Conservation (phyloP, 2,329 filamentous ascomycete genomes). For the Sporothrix globosa region DNA sequence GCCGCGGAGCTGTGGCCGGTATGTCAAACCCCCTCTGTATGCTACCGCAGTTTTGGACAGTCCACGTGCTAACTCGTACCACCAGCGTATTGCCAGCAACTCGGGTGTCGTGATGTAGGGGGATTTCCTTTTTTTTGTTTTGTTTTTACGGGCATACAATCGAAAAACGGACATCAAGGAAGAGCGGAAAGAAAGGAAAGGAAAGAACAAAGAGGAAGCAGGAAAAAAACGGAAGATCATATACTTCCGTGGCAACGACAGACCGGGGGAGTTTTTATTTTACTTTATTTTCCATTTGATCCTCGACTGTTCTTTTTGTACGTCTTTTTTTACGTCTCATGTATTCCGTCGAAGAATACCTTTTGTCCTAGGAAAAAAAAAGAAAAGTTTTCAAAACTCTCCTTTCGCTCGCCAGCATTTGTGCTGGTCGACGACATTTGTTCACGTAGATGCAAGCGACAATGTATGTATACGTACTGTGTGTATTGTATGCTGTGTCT, state of each 20-base stretch:
- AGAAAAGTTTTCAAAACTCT: constrained; percentile 27
- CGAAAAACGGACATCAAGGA: constrained; percentile 18
- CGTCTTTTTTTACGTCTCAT: not conserved
- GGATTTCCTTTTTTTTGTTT: constrained; percentile 35
- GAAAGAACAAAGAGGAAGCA: not conserved
- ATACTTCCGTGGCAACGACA: not conserved
- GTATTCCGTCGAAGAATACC: constrained; percentile 7
- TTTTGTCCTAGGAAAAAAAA: constrained; percentile 26
- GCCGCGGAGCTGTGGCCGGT: constrained; percentile 99
- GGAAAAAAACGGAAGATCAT: not conserved
- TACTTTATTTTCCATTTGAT: constrained; percentile 21
- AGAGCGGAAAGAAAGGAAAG: constrained; percentile 3
- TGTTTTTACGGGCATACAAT: constrained; percentile 18
- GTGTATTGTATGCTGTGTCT: constrained; percentile 13
- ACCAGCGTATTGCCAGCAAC: constrained; percentile 97
- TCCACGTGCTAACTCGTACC: constrained; percentile 42
- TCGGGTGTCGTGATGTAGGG: constrained; percentile 99
- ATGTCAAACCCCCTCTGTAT: constrained; percentile 49
- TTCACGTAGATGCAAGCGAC: not conserved
- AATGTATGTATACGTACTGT: not conserved
- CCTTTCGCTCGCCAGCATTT: too few species aligned
- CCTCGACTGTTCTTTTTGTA: constrained; percentile 24
- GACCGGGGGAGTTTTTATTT: constrained; percentile 25
- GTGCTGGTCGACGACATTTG: not conserved
- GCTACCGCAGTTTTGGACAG: too few species aligned